Evolutionary conservation across 352 stramenopile genomes (phyloP).

Genomic region (Phytophthora parvispora): DNA sequence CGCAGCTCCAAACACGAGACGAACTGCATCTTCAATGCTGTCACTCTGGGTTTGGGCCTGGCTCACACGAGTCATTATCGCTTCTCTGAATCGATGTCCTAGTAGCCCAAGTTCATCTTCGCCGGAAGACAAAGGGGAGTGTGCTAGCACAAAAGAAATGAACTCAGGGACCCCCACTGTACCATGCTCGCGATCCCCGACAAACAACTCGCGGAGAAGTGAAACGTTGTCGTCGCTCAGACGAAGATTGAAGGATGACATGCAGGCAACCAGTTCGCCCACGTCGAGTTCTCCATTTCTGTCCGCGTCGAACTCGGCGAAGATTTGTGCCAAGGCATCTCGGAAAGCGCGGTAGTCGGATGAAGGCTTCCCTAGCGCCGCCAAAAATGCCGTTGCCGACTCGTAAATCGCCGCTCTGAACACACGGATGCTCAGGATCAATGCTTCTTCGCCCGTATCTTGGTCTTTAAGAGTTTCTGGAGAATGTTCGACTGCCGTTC

Average conservation of each 20-base stretch:
- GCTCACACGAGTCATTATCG: slow-evolving; percentile 51
- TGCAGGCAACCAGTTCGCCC: slow-evolving; percentile 57
- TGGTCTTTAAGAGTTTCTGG: slow-evolving; percentile 1
- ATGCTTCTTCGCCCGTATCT: slow-evolving; percentile 35
- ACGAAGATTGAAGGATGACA: slow-evolving; percentile 57
- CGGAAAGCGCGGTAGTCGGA: slow-evolving; percentile 65
- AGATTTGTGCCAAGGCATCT: slow-evolving; percentile 59
- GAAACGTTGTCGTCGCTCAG: slow-evolving; percentile 51
- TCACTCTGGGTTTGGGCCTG: slow-evolving; percentile 40
- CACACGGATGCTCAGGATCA: slow-evolving; percentile 41
- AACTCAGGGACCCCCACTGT: slow-evolving; percentile 73
- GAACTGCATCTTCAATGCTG: slow-evolving; percentile 64
- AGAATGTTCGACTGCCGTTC: background rate
- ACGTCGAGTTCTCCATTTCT: slow-evolving; percentile 64
- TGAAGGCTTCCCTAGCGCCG: slow-evolving; percentile 21
- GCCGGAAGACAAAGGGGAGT: slow-evolving; percentile 18
- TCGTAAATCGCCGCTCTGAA: slow-evolving; percentile 55
- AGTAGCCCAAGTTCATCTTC: slow-evolving; percentile 64
- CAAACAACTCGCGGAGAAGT: slow-evolving; percentile 70
- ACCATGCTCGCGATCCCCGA: slow-evolving; percentile 33
- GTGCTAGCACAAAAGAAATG: slow-evolving; percentile 75
- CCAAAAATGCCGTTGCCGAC: slow-evolving; percentile 46
- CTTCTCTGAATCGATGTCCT: slow-evolving; percentile 53
- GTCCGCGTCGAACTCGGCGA: slow-evolving; percentile 67
- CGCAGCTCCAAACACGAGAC: slow-evolving; percentile 57